Base-by-base conservation (phyloP, 441 rosid genomes). In the Pelargonium cotyledonis region DNA sequence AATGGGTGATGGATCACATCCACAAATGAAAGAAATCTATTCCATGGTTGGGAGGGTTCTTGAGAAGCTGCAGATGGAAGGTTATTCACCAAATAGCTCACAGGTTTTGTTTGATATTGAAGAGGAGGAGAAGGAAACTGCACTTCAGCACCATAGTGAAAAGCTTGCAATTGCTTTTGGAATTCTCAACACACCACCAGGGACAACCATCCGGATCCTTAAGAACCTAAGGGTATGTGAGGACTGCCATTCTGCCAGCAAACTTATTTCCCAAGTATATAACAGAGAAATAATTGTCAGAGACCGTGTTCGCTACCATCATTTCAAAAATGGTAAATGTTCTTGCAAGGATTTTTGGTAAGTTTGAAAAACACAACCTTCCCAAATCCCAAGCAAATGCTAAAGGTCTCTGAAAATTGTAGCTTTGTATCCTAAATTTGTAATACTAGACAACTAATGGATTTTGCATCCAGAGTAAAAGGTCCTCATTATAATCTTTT, bases 1-100 rank as follows among this genome's bases (percentile, higher is more conserved):
- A 81, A 91, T 88, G 68, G 95, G 88, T 72, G 94, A 90, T 67
- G 11, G 83, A 75, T 72, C 79, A 11, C 79, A 79, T 65, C 73
- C 79, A 12, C 77, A 47, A 70, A 67, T 29, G 57, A 46, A 72
- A 4, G 73, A 77, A 61, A 75, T 80, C 43, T 65, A 77, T 62
- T 19, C 4, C 43, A 68, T 66, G 72, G 44, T 77, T 49, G 68
- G 64, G 2, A 57, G 53, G 47, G 67, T 80, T 65, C 64, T 77
- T 44, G 69, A 61, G 66, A 77, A 49, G 73, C 58, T 80, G 72
- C 12, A 63, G 44, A 65, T 38, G 16, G 72, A 72, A 35, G 83
- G 83, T 46, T 80, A 77, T 51, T 44, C 68, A 16, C 73, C 77
- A 18, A 65, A 77, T 35, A 58, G 73, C 2, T 69, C 75, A 1